Conservation (phyloP, 2,329 filamentous ascomycete species). For the Epichloe coenophiala region DNA sequence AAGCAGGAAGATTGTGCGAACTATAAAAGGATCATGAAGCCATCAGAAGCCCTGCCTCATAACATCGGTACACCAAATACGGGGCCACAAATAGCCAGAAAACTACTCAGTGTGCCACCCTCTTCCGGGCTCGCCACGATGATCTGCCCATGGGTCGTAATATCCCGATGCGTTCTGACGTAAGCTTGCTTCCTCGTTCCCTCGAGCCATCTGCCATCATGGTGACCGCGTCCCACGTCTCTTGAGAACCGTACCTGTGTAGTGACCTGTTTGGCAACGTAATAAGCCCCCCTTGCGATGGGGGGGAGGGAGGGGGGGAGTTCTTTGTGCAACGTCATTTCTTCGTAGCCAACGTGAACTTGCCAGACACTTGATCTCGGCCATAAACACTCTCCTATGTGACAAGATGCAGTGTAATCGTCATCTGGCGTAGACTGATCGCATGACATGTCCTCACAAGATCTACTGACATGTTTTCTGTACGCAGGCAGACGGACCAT, state of each 20-base stretch:
- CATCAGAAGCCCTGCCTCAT: background rate
- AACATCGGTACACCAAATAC: background rate
- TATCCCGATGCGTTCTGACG: background rate
- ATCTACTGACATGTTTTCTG: background rate
- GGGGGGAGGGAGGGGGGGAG: rapidly evolving
- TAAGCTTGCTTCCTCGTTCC: background rate
- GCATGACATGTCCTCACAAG: constrained; percentile 1
- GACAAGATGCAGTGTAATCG: constrained; percentile 1
- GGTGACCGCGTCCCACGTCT: background rate
- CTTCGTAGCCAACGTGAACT: background rate
- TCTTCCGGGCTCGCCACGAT: background rate
- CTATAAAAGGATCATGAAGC: no score
- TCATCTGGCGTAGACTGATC: background rate
- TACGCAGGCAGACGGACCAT: background rate
- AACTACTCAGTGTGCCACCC: background rate
- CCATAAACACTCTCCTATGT: background rate
- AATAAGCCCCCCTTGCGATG: background rate
- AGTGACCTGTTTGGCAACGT: background rate
- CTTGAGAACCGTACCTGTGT: background rate
- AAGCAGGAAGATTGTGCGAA: background rate
- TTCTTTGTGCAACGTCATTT: background rate
- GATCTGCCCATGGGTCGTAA: background rate
- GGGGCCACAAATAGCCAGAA: background rate
- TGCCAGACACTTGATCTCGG: background rate
- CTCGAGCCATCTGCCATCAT: background rate